Evolutionary conservation across 1,284 basidiomycete species (phyloP).

Genomic region (Athelia psychrophila): DNA sequence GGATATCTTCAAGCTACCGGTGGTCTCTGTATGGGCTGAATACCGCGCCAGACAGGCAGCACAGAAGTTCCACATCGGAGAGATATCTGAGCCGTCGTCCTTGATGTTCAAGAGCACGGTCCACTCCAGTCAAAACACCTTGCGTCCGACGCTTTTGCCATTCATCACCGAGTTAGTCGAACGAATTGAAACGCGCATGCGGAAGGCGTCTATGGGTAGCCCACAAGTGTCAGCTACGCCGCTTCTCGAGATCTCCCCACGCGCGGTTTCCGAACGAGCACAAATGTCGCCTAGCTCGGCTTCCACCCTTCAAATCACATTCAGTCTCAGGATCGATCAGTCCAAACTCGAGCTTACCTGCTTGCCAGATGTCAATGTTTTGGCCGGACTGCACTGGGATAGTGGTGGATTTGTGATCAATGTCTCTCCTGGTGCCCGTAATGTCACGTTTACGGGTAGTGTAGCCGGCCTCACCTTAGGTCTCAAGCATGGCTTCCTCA

Average conservation of each 20-base stretch:
- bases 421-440: constrained; percentile 67
- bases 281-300: constrained; percentile 20
- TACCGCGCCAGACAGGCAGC: constrained; percentile 57
- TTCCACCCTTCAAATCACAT: constrained; percentile 66
- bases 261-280: constrained; percentile 10
- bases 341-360: constrained; percentile 85
- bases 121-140: constrained; percentile 81
- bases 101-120: constrained; percentile 78
- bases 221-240: constrained; percentile 20
- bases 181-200: constrained; percentile 64
- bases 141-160: constrained; percentile 78
- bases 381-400: constrained; percentile 85
- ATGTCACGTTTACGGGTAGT: constrained; percentile 72
- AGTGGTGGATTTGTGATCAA: constrained; percentile 86
- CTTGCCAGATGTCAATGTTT: constrained; percentile 85
- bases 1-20: constrained; percentile 74
- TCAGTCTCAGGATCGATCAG: constrained; percentile 87
- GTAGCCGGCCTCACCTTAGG: constrained; percentile 78
- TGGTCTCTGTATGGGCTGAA: constrained; percentile 82
- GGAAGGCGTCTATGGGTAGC: constrained; percentile 26
- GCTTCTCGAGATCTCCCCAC: constrained; percentile 11
- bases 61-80: constrained; percentile 28
- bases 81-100: constrained; percentile 45
- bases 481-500: constrained; percentile 79
- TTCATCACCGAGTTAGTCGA: constrained; percentile 76